A percentile compares a stretch with the other conserved stretches of the same genome.
Conservation (phyloP, 306 rosid genomes). For the Quercus dentata region DNA sequence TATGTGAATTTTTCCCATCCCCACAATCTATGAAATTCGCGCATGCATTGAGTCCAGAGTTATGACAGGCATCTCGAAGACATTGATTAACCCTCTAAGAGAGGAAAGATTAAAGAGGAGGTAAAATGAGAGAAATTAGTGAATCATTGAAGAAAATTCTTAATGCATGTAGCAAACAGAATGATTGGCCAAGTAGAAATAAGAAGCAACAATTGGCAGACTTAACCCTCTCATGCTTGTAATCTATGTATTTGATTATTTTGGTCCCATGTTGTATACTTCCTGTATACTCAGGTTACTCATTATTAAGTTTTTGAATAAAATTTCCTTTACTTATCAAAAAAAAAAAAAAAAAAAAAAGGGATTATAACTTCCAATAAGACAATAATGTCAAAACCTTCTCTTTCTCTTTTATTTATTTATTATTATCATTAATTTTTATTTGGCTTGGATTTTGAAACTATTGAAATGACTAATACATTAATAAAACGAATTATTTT, state of each 20-base stretch:
- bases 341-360: background rate
- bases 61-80: constrained; percentile 52
- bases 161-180: background rate
- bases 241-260: too few relatives aligned
- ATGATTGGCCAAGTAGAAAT: background rate
- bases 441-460: too few relatives aligned
- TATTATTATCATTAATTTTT: too few relatives aligned
- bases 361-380: background rate
- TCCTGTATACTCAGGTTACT: too few relatives aligned
- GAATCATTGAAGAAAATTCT: constrained; percentile 4
- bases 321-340: too few relatives aligned
- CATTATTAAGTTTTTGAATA: too few relatives aligned
- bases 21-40: constrained; percentile 58
- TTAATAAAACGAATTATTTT: too few relatives aligned
- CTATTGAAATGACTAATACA: too few relatives aligned
- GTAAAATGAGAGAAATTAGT: constrained; percentile 1
- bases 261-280: too few relatives aligned
- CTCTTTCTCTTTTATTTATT: too few relatives aligned
- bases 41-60: background rate
- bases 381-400: background rate
- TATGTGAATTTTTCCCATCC: constrained; percentile 11
- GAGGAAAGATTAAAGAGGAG: constrained; percentile 22
- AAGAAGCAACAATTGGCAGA: background rate
- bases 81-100: constrained; percentile 82
- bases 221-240: background rate